Conservation (phyloP, 805 yeast species). For the Teunomyces panamensis region DNA sequence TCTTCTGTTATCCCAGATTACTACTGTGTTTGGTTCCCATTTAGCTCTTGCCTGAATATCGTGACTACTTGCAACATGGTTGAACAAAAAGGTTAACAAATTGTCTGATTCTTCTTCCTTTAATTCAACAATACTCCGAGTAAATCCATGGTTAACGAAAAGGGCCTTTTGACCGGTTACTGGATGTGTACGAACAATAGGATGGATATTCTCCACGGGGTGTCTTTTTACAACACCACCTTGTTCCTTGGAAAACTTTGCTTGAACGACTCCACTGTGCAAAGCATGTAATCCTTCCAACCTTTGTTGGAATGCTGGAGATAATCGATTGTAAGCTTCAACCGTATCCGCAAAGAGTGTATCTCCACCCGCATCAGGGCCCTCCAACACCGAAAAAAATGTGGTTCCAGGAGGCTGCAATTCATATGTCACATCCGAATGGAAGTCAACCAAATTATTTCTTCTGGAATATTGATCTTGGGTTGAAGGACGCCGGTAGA, state of each 20-base stretch:
- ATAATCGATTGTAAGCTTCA: constrained; percentile 69
- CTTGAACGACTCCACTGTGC: constrained; percentile 73
- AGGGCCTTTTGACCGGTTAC: constrained; percentile 61
- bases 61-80: constrained; percentile 49
- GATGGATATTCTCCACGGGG: constrained; percentile 62
- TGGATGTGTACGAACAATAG: constrained; percentile 70
- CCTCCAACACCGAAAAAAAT: constrained; percentile 60
- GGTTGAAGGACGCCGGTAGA: constrained; percentile 45
- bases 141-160: constrained; percentile 58
- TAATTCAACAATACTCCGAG: constrained; percentile 66
- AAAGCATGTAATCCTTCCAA: constrained; percentile 61
- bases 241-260: constrained; percentile 45
- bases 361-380: constrained; percentile 67
- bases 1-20: constrained; percentile 77
- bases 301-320: constrained; percentile 60
- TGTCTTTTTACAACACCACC: constrained; percentile 70
- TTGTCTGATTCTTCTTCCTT: constrained; percentile 69
- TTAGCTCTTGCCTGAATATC: constrained; percentile 68
- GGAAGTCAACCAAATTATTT: constrained; percentile 52
- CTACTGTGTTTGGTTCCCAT: constrained; percentile 71
- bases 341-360: constrained; percentile 71
- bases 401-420: constrained; percentile 72
- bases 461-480: constrained; percentile 30
- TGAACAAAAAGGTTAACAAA: constrained; percentile 54
- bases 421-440: constrained; percentile 73